Conservation (phyloP, 2,329 filamentous ascomycete genomes). For the Zymoseptoria brevis region DNA sequence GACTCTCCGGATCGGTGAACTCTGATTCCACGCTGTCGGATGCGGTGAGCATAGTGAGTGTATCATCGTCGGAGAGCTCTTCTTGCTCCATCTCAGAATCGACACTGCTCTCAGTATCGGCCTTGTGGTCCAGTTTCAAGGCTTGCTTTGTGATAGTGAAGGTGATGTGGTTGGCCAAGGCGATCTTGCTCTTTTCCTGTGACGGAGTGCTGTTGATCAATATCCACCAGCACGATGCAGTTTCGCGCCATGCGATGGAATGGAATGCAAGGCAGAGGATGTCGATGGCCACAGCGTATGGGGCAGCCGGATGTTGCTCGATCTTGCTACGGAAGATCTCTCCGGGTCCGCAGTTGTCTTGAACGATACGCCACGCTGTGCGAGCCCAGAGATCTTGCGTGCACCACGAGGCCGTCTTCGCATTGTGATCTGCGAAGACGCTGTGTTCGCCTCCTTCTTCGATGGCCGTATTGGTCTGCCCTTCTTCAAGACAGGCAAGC, state of each 20-base stretch:
- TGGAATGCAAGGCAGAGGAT: conserved; percentile 21
- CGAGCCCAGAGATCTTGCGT: conserved; percentile 21
- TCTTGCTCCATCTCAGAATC: neutral
- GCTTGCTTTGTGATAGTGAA: neutral
- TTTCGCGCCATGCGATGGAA: conserved; percentile 14
- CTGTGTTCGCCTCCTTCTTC: neutral
- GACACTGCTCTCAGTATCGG: neutral
- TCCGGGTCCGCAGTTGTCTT: conserved; percentile 12
- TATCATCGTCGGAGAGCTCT: neutral
- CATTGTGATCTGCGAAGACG: conserved; percentile 2
- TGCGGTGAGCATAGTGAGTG: neutral
- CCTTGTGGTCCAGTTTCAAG: conserved; percentile 1
- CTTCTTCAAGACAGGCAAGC: conserved; percentile 17
- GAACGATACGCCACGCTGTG: conserved; percentile 18
- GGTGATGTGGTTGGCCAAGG: neutral
- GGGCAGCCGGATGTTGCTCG: conserved; percentile 12
- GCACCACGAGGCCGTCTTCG: conserved; percentile 12
- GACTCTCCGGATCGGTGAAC: neutral
- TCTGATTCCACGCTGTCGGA: neutral
- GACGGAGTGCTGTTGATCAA: conserved; percentile 4
- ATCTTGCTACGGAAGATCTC: conserved; percentile 10
- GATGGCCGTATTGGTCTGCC: conserved; percentile 1
- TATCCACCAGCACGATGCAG: conserved; percentile 10
- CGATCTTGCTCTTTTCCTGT: neutral
- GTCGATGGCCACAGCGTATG: conserved; percentile 18